These are phyloP conservation scores for Camelina neglecta DNA, from an alignment of 345 rosid species.

Conservation along the genomic window DNA sequence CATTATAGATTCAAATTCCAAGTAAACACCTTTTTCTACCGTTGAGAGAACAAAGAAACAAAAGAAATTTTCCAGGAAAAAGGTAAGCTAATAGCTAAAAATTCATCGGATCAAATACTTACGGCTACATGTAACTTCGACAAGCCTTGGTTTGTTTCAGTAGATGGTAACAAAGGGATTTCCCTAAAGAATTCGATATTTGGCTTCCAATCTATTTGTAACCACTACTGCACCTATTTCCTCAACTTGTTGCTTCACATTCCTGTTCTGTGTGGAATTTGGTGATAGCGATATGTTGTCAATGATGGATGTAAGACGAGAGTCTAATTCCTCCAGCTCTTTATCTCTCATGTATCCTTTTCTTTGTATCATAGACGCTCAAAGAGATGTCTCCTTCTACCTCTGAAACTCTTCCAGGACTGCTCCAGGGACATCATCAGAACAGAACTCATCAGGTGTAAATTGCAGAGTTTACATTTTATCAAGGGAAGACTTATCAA, in stretches of 20 bases:
- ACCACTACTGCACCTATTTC: too few species aligned
- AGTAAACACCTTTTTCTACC: neutral
- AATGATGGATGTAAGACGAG: conserved; percentile 61
- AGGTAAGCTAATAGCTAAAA: neutral
- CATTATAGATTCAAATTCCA: neutral
- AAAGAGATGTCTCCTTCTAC: conserved; percentile 52
- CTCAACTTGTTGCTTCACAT: too few species aligned
- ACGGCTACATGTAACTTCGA: conserved; percentile 2
- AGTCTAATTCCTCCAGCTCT: conserved; percentile 86
- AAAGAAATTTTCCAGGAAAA: neutral
- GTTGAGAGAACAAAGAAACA: neutral
- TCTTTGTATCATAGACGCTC: conserved; percentile 63
- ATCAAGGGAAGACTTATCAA: conserved; percentile 69
- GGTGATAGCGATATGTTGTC: conserved; percentile 42
- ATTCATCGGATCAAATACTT: neutral
- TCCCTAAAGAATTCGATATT: too few species aligned
- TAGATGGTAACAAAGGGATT: neutral
- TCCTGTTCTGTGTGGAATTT: neutral
- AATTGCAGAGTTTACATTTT: conserved; percentile 93
- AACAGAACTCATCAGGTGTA: conserved; percentile 95
- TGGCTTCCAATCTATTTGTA: too few species aligned
- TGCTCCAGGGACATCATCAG: conserved; percentile 77
- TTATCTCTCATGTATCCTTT: conserved; percentile 91
- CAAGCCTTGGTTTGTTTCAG: neutral
- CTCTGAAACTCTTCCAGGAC: conserved; percentile 48